Percentiles rank a stretch among this genome's conserved stretches.
Conservation (phyloP, 2,329 filamentous ascomycete species). For the Emericellopsis cladophorae region DNA sequence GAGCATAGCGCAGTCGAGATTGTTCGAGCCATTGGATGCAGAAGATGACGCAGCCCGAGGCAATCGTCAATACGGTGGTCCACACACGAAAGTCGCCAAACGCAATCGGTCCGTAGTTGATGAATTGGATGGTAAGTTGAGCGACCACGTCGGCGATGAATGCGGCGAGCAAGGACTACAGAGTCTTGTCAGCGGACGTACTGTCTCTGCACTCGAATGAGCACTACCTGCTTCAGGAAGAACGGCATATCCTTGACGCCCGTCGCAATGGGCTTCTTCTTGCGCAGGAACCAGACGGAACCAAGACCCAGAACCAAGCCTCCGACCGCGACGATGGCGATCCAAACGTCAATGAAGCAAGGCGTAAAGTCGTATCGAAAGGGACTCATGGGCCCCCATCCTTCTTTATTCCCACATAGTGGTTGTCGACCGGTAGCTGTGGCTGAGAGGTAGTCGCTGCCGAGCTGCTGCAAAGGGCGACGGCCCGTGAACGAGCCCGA, state of each 20-base stretch:
- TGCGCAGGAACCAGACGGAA: conserved; percentile 70
- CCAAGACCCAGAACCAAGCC: conserved; percentile 66
- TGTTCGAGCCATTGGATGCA: conserved; percentile 79
- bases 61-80: conserved; percentile 59
- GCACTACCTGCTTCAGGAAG: conserved; percentile 73
- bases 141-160: conserved; percentile 56
- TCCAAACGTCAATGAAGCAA: conserved; percentile 90
- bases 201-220: background rate
- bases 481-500: conserved; percentile 49
- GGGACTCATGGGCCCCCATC: conserved; percentile 88
- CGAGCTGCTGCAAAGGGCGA: conserved; percentile 35
- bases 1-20: conserved; percentile 68
- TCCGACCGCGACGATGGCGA: conserved; percentile 64
- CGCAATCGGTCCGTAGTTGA: conserved; percentile 58
- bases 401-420: conserved; percentile 79
- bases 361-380: conserved; percentile 89
- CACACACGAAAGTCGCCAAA: conserved; percentile 75
- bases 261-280: conserved; percentile 48
- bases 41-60: conserved; percentile 64
- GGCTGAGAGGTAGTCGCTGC: conserved; percentile 48
- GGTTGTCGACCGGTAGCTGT: conserved; percentile 44
- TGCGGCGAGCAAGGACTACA: conserved; percentile 45
- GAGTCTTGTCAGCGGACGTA: background rate
- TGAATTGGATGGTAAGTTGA: conserved; percentile 66
- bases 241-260: conserved; percentile 84